These are phyloP conservation scores for Zymoseptoria passerinii DNA, from an alignment of 2,329 filamentous ascomycete species.

Conservation along the genomic window DNA sequence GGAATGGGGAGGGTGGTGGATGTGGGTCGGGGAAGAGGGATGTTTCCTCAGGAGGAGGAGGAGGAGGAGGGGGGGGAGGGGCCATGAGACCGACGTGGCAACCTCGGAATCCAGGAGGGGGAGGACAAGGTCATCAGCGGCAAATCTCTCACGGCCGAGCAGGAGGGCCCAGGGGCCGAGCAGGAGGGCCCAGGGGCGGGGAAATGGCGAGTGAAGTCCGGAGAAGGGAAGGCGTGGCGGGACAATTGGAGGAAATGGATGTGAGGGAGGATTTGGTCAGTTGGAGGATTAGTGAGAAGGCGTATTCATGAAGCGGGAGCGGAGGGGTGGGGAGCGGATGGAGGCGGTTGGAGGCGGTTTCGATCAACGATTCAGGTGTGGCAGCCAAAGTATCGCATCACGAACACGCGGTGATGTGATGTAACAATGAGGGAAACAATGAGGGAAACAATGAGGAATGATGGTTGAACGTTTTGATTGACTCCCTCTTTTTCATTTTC, in stretches of 20 bases:
- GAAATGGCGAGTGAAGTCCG: slow-evolving; percentile 25
- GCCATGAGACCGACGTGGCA: background rate
- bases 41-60: slow-evolving; percentile 41
- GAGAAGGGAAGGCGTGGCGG: slow-evolving; percentile 30
- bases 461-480: no score
- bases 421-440: no score
- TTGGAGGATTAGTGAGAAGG: slow-evolving; percentile 32
- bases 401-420: no score
- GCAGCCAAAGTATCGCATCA: no score
- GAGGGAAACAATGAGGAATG: no score
- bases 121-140: slow-evolving; percentile 32
- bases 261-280: slow-evolving; percentile 41
- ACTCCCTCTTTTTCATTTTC: no score
- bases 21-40: slow-evolving; percentile 40
- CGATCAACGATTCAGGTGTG: no score
- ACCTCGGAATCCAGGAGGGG: background rate
- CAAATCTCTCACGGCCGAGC: slow-evolving; percentile 23
- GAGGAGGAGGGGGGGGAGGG: slow-evolving; percentile 20
- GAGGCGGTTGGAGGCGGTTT: no score
- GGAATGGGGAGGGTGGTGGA: slow-evolving; percentile 31
- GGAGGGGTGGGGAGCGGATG: background rate
- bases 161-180: no score
- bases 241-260: slow-evolving; percentile 43
- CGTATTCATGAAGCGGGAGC: slow-evolving; percentile 9
- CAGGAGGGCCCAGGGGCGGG: no score